These are phyloP conservation scores for Hypoxylon sp. DNA, from an alignment of 2,329 filamentous ascomycete species.

Conservation along the genomic window DNA sequence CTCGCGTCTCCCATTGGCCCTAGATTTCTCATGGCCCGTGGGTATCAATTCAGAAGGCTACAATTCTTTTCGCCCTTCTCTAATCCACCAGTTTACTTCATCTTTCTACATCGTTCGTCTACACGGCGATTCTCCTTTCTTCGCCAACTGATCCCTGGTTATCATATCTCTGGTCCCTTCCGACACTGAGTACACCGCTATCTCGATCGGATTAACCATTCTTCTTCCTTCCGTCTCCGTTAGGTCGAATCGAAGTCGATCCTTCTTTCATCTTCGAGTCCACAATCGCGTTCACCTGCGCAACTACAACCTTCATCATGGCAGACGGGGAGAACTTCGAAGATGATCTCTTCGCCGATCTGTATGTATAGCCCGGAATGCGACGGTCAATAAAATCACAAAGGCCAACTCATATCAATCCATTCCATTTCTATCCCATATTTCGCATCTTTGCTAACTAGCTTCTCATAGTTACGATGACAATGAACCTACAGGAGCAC, in stretches of 20 bases:
- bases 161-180: conserved; percentile 1
- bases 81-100: conserved; percentile 4
- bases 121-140: conserved; percentile 5
- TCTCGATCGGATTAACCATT: too few species aligned
- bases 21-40: conserved; percentile 26
- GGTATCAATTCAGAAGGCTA: conserved; percentile 35
- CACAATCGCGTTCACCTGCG: conserved; percentile 16
- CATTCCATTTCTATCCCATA: conserved; percentile 1
- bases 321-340: conserved; percentile 85
- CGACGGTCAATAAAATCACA: background rate
- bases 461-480: conserved; percentile 70
- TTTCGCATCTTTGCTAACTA: conserved; percentile 21
- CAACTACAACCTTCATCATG: conserved; percentile 63
- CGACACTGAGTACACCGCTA: background rate
- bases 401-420: background rate
- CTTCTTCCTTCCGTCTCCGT: conserved; percentile 4
- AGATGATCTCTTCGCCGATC: conserved; percentile 94
- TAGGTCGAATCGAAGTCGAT: conserved; percentile 32
- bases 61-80: conserved; percentile 38
- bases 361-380: conserved; percentile 69
- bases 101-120: background rate
- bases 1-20: conserved; percentile 43
- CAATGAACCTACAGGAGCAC: conserved; percentile 64
- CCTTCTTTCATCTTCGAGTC: conserved; percentile 23
- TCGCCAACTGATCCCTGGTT: background rate